These are phyloP conservation scores for Artemisia tridentata DNA, from an alignment of 129 eudicot genomes.

Conservation along the genomic window DNA sequence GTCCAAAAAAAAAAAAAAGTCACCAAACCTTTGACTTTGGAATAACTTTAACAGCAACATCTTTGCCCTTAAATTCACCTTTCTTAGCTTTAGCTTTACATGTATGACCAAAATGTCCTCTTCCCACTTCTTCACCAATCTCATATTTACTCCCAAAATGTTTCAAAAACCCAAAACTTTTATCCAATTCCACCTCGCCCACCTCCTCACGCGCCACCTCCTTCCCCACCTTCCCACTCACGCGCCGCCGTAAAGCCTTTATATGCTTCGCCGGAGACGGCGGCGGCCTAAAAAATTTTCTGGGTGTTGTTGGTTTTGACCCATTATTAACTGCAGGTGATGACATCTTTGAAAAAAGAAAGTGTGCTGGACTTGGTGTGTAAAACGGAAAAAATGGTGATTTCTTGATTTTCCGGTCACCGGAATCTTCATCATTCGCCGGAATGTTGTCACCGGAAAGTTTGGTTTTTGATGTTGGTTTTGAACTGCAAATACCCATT, in stretches of 20 bases:
- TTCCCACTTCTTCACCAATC: conserved; percentile 78
- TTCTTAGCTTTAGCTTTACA: conserved; percentile 67
- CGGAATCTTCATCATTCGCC: background rate
- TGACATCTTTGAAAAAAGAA: conserved; percentile 63
- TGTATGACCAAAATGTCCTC: conserved; percentile 96
- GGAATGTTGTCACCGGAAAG: conserved; percentile 30
- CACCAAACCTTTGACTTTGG: conserved; percentile 73
- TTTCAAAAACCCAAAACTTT: conserved; percentile 78
- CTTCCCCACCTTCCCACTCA: conserved; percentile 57
- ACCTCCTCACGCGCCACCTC: conserved; percentile 53
- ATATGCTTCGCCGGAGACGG: conserved; percentile 98
- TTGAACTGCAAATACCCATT: conserved; percentile 62
- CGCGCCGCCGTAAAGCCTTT: conserved; percentile 59
- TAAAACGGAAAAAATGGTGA: conserved; percentile 76
- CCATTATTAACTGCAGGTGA: conserved; percentile 62
- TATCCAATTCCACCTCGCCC: conserved; percentile 58
- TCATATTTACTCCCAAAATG: conserved; percentile 59
- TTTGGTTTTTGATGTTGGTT: conserved; percentile 40
- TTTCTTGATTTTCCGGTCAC: conserved; percentile 28
- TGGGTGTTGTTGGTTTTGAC: conserved; percentile 55
- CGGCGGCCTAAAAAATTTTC: conserved; percentile 62
- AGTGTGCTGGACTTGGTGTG: conserved; percentile 88
- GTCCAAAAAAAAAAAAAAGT: background rate
- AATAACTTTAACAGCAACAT: conserved; percentile 89
- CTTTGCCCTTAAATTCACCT: conserved; percentile 77